Percentiles rank a stretch among this genome's conserved stretches.
phyloP scores from a whole-genome alignment of 495 filamentous ascomycete species.

The Hypoxylon rickii region DNA sequence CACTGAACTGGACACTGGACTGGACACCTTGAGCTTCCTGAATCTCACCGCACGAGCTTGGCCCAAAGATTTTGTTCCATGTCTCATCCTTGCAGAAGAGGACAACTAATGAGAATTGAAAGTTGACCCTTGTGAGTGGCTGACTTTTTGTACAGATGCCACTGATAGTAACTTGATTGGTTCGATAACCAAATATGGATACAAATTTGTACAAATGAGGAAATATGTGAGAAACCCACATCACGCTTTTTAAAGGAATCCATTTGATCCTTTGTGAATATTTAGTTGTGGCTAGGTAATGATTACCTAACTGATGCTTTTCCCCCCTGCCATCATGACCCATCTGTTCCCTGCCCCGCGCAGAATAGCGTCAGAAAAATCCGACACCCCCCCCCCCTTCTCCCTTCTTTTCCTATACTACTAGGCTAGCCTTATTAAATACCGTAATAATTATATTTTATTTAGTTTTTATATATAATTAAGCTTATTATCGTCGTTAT shows the following conservation, averaged over 20 bases:
- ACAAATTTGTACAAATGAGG: slow-evolving; percentile 27
- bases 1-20: too few relatives aligned
- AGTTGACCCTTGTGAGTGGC: slow-evolving; percentile 31
- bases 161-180: slow-evolving; percentile 39
- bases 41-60: slow-evolving; percentile 20
- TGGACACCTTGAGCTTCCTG: slow-evolving; percentile 21
- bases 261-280: neutral
- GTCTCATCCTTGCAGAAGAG: slow-evolving; percentile 12
- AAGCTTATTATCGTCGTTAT: too few relatives aligned
- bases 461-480: too few relatives aligned
- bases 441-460: too few relatives aligned
- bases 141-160: slow-evolving; percentile 30
- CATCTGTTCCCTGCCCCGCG: too few relatives aligned
- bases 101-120: slow-evolving; percentile 37
- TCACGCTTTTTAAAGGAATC: neutral
- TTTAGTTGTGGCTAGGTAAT: neutral
- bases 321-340: too few relatives aligned
- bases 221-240: slow-evolving; percentile 11
- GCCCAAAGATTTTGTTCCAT: neutral
- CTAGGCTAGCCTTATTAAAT: too few relatives aligned
- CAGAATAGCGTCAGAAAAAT: too few relatives aligned
- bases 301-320: neutral
- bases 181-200: slow-evolving; percentile 23
- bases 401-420: too few relatives aligned
- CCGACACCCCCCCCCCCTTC: too few relatives aligned